phyloP scores from a whole-genome alignment of 805 yeast genomes.

The Wickerhamiella azyma region DNA sequence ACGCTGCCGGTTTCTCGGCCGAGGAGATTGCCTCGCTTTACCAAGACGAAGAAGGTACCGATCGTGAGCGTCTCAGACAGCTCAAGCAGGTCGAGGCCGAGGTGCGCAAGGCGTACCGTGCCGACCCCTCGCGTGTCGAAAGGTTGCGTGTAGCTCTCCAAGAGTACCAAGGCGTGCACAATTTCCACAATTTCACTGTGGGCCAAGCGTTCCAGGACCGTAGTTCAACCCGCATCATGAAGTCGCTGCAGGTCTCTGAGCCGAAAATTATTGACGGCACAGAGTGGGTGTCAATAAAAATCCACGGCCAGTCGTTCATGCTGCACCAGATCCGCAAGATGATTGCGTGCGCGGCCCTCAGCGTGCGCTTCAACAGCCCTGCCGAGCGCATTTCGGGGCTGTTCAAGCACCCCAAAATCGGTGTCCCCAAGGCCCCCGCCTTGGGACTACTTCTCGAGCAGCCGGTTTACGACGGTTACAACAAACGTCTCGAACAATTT shows the following conservation, averaged over 20 bases:
- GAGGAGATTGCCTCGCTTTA: conserved; percentile 15
- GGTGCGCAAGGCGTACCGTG: conserved; percentile 55
- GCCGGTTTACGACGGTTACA: conserved; percentile 83
- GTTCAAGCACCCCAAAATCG: conserved; percentile 58
- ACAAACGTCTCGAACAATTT: conserved; percentile 50
- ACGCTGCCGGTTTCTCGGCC: conserved; percentile 29
- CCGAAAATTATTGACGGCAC: conserved; percentile 88
- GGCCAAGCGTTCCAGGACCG: conserved; percentile 78
- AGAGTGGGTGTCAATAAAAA: conserved; percentile 91
- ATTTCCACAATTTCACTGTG: conserved; percentile 77
- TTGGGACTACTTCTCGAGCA: conserved; percentile 78
- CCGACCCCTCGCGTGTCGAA: conserved; percentile 46
- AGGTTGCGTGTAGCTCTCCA: conserved; percentile 55
- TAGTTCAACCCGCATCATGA: conserved; percentile 74
- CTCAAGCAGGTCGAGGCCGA: conserved; percentile 51
- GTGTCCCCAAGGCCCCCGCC: conserved; percentile 96
- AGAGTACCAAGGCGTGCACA: conserved; percentile 73
- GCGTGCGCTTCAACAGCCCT: conserved; percentile 79
- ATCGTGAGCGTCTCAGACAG: conserved; percentile 26
- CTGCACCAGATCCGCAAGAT: conserved; percentile 94
- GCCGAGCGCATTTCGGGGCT: conserved; percentile 60
- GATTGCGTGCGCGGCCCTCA: conserved; percentile 88
- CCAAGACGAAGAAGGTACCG: conserved; percentile 17
- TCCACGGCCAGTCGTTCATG: conserved; percentile 98
- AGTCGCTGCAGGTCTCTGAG: conserved; percentile 59